Percentiles rank a stretch among this genome's conserved stretches.
Conservation (phyloP, 495 filamentous ascomycete species). For the Penicillium turbatum region DNA sequence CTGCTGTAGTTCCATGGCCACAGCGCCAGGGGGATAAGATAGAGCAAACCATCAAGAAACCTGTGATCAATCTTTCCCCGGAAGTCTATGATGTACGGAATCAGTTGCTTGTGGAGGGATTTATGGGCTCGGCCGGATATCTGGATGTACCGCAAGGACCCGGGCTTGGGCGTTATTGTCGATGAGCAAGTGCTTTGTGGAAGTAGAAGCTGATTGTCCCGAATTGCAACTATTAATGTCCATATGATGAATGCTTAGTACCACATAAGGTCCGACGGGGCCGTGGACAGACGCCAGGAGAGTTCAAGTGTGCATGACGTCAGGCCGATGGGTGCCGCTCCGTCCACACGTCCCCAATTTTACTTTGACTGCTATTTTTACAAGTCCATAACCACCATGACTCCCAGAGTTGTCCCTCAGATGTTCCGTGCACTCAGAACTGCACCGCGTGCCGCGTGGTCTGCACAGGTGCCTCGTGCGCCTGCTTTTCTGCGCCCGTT, state of each 20-base stretch:
- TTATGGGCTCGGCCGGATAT: neutral
- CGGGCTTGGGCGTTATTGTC: neutral
- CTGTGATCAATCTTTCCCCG: neutral
- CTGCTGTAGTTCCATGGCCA: neutral
- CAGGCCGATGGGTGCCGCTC: no score
- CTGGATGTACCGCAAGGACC: neutral
- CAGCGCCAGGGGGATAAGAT: neutral
- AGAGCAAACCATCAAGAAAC: neutral
- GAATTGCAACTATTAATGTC: no score
- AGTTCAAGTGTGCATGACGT: neutral
- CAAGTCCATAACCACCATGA: slow-evolving; percentile 6
- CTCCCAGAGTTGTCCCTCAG: slow-evolving; percentile 19
- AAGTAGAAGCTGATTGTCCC: no score
- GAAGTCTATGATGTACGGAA: neutral
- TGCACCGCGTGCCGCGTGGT: slow-evolving; percentile 25
- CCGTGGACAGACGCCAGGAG: no score
- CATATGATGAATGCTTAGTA: no score
- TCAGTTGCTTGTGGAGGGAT: neutral
- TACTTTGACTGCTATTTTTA: neutral
- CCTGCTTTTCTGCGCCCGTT: slow-evolving; percentile 34
- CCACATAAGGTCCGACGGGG: no score
- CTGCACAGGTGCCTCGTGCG: slow-evolving; percentile 20
- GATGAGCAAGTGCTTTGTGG: neutral
- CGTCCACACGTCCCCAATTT: neutral
- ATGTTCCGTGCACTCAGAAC: slow-evolving; percentile 27